These are phyloP conservation scores for baker's yeast (Saccharomyces cerevisiae) DNA, from an alignment of 805 yeast species.

Conservation along the genomic window DNA sequence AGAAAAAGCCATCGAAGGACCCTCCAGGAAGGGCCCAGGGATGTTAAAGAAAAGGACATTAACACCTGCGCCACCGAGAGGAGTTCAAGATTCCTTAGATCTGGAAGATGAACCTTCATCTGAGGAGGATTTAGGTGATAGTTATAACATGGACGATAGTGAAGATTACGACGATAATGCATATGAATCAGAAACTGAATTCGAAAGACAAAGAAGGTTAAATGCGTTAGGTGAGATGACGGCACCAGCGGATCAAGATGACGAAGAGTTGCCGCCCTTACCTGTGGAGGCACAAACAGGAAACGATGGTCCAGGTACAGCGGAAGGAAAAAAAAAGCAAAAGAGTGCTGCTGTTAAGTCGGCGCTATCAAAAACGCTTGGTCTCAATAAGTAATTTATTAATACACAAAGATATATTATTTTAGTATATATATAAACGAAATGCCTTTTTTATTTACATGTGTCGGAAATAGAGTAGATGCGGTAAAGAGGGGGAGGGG, in stretches of 20 bases:
- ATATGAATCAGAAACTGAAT: conserved; percentile 46
- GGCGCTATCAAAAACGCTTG: neutral
- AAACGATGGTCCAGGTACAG: neutral
- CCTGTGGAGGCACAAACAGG: neutral
- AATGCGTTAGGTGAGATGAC: conserved; percentile 44
- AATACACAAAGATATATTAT: neutral
- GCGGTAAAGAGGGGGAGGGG: neutral
- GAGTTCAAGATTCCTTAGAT: conserved; percentile 11
- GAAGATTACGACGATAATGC: conserved; percentile 22
- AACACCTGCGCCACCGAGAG: conserved; percentile 11
- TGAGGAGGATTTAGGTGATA: conserved; percentile 12
- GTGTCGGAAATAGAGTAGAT: neutral
- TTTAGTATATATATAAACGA: neutral
- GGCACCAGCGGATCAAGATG: conserved; percentile 36
- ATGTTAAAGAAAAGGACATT: conserved; percentile 12
- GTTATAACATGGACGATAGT: conserved; percentile 4
- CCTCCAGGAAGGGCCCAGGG: conserved; percentile 3
- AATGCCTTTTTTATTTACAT: conserved; percentile 2
- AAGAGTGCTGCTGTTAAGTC: neutral
- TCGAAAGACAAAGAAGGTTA: conserved; percentile 55
- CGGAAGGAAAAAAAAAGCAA: neutral
- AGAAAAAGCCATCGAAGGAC: neutral
- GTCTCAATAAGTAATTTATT: neutral
- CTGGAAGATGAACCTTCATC: conserved; percentile 10
- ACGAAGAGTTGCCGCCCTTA: conserved; percentile 34